phyloP scores from a whole-genome alignment of 2,329 filamentous ascomycete genomes.

The Nemania abortiva region DNA sequence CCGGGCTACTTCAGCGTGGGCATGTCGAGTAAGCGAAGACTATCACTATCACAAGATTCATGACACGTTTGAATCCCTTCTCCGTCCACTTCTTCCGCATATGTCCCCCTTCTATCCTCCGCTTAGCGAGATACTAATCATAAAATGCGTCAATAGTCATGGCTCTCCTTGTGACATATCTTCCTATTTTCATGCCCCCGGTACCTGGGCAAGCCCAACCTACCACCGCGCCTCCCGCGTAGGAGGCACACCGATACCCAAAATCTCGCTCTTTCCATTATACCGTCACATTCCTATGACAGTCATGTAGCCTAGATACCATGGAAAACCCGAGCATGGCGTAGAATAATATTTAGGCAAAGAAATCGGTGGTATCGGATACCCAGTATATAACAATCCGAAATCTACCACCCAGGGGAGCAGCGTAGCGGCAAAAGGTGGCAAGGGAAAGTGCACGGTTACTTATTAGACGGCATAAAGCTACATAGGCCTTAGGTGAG shows the following conservation, averaged over 20 bases:
- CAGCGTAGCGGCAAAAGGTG: not conserved
- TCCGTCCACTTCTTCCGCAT: not conserved
- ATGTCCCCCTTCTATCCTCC: not conserved
- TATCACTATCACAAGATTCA: not conserved
- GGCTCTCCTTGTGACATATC: conserved; percentile 67
- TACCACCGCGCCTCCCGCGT: conserved; percentile 48
- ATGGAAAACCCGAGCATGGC: not conserved
- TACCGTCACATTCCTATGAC: not conserved
- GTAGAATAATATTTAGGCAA: not conserved
- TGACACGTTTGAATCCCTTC: not conserved
- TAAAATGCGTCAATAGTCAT: conserved; percentile 60
- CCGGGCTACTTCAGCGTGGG: conserved; percentile 79
- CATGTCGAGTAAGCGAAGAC: conserved; percentile 73
- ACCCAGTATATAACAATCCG: not conserved
- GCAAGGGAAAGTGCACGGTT: not conserved
- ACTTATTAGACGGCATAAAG: not conserved
- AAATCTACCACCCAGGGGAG: not conserved
- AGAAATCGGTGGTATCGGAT: not conserved
- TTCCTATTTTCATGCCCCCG: conserved; percentile 64
- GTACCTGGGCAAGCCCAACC: conserved; percentile 46
- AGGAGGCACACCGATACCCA: conserved; percentile 42
- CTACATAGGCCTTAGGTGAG: not conserved
- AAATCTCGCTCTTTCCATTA: not conserved
- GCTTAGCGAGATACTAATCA: conserved; percentile 7
- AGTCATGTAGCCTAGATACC: too few relatives aligned